A percentile compares a stretch with the other conserved stretches of the same genome.
These are phyloP conservation scores for Crassisporium funariophilum DNA, from an alignment of 768 basidiomycete species.

Conservation along the genomic window DNA sequence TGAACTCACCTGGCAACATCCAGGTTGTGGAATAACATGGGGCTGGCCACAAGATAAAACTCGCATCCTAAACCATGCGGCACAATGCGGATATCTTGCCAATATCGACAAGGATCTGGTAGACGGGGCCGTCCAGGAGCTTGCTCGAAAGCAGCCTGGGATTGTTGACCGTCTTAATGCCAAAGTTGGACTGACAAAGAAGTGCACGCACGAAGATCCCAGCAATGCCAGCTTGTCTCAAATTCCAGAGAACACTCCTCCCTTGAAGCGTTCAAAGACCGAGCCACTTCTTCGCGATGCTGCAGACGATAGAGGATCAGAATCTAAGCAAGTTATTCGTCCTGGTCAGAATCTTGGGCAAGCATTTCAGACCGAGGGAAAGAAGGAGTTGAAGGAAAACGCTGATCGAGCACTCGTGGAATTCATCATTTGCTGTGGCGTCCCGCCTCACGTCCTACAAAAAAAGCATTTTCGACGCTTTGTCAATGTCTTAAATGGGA, in stretches of 20 bases:
- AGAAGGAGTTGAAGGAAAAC: neutral
- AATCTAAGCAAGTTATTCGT: neutral
- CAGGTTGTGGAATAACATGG: conserved; percentile 1
- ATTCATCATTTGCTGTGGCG: conserved; percentile 4
- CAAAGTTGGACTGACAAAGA: neutral
- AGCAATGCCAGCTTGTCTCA: neutral
- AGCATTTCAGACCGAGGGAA: neutral
- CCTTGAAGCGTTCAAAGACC: neutral
- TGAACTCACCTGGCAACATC: no score
- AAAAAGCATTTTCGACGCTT: neutral
- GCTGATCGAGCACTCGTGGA: neutral
- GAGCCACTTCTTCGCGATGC: neutral
- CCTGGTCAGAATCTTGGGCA: neutral
- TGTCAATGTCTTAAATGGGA: conserved; percentile 1
- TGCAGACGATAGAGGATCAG: neutral
- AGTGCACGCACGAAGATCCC: neutral
- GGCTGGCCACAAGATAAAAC: neutral
- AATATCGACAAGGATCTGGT: neutral
- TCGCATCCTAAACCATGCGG: conserved; percentile 1
- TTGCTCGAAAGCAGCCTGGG: neutral
- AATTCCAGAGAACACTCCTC: neutral
- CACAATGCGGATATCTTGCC: conserved; percentile 3
- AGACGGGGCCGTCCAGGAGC: neutral
- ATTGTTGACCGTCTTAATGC: neutral
- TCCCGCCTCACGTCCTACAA: neutral